These are phyloP conservation scores for Annulohypoxylon maeteangense DNA, from an alignment of 495 filamentous ascomycete species.

Conservation along the genomic window DNA sequence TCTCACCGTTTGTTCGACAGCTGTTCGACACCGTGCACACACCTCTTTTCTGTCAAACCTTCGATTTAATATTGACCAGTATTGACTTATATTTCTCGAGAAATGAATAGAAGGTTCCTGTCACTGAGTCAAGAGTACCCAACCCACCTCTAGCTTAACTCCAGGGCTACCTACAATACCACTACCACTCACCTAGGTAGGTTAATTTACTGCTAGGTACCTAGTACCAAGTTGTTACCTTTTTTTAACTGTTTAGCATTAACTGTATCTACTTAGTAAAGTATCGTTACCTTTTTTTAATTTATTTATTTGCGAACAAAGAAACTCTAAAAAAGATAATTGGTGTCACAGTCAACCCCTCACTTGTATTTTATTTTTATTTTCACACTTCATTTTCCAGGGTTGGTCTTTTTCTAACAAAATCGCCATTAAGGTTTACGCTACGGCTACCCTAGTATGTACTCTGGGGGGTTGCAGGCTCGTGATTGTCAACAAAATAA, in stretches of 20 bases:
- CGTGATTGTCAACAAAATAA: conserved; percentile 53
- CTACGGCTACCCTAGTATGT: conserved; percentile 25
- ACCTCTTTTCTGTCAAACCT: conserved; percentile 1
- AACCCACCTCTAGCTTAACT: background rate
- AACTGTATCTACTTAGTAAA: too few relatives aligned
- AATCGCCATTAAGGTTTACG: background rate
- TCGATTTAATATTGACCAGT: background rate
- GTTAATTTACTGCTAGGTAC: too few relatives aligned
- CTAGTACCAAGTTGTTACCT: too few relatives aligned
- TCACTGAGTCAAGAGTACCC: conserved; percentile 1
- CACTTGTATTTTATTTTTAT: background rate
- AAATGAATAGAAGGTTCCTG: conserved; percentile 37
- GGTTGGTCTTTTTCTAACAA: background rate
- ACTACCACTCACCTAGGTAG: conserved; percentile 8
- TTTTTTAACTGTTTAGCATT: too few relatives aligned
- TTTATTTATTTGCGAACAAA: background rate
- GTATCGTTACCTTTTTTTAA: background rate
- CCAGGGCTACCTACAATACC: too few relatives aligned
- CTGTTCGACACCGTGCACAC: conserved; percentile 3
- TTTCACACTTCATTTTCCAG: background rate
- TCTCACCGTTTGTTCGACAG: conserved; percentile 9
- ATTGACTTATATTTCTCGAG: conserved; percentile 18
- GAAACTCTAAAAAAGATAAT: background rate
- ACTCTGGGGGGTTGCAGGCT: conserved; percentile 19
- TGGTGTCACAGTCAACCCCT: background rate